Base-by-base conservation (phyloP, 305 asterid genomes). In the Vinca major region DNA sequence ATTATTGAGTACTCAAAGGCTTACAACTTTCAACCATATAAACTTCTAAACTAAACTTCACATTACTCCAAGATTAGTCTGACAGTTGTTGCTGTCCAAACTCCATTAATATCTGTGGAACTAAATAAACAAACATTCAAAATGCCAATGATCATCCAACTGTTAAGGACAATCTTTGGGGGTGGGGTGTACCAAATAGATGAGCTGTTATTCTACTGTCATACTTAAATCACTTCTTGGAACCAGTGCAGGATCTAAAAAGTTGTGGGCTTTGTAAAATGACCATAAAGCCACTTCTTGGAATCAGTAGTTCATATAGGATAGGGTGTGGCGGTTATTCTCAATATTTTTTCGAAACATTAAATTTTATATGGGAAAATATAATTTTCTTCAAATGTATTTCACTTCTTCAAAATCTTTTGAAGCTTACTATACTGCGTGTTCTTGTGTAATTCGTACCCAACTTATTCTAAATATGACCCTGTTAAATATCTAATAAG, bases 181-280 rank as follows among this genome's bases (percentile, higher is more conserved):
- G 7, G 41, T 4, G 19, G 19, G 5, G 39, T n/a, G 43, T 16
- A 8, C 50, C 33, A 41, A 4, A 1, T 63, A n/a, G 16, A 10
- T 9, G 39, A 44, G 67, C 67, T 63, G 67, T 41, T 43, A 41
- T 8, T 63, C 36, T 41, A 53, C 67, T 44, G 67, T 41, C 51
- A 17, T 40, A n/a, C 33, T 26, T 26, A 7, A 39, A 4, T n/a
- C 21, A 16, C 11, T 40, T 62, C 33, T 39, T 62, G 62, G 16
- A 56, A 56, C n/a, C 62, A 26, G 33, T 26, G 43, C 5, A 57
- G 43, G 63, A 57, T 50, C 54, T 14, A 26, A 26, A 50, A 50
- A 10, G 41, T 36, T 56, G 43, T 55, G 37, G 40, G 26, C 40
- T 55, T 16, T 63, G 39, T 26, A 36, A 9, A 6, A 66, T 52